Conservation (phyloP, 768 basidiomycete species). For the Boletus pseudopeckii region DNA sequence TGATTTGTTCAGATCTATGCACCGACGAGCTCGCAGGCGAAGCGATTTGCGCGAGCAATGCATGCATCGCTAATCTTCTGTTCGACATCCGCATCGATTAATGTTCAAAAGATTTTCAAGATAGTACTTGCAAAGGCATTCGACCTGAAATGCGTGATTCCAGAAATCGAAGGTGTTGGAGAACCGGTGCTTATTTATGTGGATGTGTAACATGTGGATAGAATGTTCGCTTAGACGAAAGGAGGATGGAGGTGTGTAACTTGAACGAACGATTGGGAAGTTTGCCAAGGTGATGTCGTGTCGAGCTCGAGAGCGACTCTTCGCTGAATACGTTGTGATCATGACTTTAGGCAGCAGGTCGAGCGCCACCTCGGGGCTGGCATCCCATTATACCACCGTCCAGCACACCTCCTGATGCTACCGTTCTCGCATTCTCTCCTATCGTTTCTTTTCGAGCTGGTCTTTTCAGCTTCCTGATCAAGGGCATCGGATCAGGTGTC, state of each 20-base stretch:
- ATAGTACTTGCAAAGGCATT: slow-evolving; percentile 97
- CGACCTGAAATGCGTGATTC: slow-evolving; percentile 97
- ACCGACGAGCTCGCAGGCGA: slow-evolving; percentile 56
- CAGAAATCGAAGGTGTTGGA: slow-evolving; percentile 95
- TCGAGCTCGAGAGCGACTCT: slow-evolving; percentile 15
- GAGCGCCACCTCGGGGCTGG: slow-evolving; percentile 7
- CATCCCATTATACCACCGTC: slow-evolving; percentile 20
- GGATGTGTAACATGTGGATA: slow-evolving; percentile 46
- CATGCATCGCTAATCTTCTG: slow-evolving; percentile 99
- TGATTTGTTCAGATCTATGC: slow-evolving; percentile 2
- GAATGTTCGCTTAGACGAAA: slow-evolving; percentile 18
- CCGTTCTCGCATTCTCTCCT: slow-evolving; percentile 2
- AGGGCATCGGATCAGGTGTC: slow-evolving; percentile 18
- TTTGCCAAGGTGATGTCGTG: slow-evolving; percentile 30
- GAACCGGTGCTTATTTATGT: slow-evolving; percentile 95
- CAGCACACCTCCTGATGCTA: slow-evolving; percentile 5
- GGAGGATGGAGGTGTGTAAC: slow-evolving; percentile 14
- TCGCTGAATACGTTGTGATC: slow-evolving; percentile 19
- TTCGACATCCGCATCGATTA: slow-evolving; percentile 97
- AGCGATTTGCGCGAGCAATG: slow-evolving; percentile 98
- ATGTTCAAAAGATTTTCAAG: slow-evolving; percentile 99
- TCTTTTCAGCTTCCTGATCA: slow-evolving; percentile 14
- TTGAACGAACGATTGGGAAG: slow-evolving; percentile 11
- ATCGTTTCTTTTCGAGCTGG: slow-evolving; percentile 14
- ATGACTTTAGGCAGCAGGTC: slow-evolving; percentile 18